Evolutionary conservation across 306 rosid species (phyloP).

Genomic region (Sicyos baderoa): DNA sequence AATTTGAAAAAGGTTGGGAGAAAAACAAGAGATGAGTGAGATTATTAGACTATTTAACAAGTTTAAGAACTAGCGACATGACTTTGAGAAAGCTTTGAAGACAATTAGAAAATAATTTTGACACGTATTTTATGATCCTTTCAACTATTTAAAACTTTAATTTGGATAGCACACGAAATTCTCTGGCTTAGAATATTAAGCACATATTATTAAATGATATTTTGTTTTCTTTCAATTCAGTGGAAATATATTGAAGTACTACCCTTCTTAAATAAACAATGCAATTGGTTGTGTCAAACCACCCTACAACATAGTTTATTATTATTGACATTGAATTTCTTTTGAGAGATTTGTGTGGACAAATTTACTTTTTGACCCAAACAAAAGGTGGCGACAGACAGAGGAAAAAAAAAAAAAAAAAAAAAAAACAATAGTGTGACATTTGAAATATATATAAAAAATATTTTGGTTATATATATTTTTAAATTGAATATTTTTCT

Average conservation of each 20-base stretch:
- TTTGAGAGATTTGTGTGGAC: background rate
- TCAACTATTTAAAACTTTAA: background rate
- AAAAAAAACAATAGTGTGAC: background rate
- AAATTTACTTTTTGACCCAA: background rate
- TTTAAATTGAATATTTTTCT: too few species aligned
- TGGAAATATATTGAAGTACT: too few species aligned
- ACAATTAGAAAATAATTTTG: background rate
- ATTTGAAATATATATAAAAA: background rate
- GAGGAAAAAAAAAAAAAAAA: too few species aligned
- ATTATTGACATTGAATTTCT: background rate
- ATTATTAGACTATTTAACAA: background rate
- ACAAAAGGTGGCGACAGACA: too few species aligned
- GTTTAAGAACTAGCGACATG: background rate
- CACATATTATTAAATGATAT: background rate
- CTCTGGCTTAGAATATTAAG: background rate
- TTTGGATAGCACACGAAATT: background rate
- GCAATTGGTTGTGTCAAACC: background rate
- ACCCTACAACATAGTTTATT: background rate
- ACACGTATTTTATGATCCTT: background rate
- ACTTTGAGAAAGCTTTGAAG: background rate
- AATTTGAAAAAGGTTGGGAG: too few species aligned
- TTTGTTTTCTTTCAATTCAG: too few species aligned
- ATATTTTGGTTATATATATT: too few species aligned
- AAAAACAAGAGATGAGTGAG: background rate
- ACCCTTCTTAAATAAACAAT: background rate